Conservation (phyloP, 2,329 filamentous ascomycete species). For the Talaromyces pinophilus region DNA sequence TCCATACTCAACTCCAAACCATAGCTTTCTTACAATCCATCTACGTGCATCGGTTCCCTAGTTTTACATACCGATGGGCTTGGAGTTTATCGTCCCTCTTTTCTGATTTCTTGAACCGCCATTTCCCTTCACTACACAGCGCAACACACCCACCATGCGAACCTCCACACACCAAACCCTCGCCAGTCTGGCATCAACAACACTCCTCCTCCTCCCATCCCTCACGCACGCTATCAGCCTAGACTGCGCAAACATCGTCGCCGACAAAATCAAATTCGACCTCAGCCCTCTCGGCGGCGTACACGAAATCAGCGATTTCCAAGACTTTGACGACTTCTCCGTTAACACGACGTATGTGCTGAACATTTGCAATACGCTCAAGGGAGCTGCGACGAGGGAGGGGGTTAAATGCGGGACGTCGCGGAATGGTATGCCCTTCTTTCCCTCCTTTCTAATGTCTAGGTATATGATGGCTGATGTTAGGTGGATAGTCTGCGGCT, state of each 20-base stretch:
- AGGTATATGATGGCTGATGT: slow-evolving; percentile 3
- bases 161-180: slow-evolving; percentile 29
- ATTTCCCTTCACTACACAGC: neutral
- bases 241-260: slow-evolving; percentile 41
- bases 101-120: neutral
- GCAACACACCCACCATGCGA: slow-evolving; percentile 33
- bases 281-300: slow-evolving; percentile 42
- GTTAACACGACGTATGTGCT: slow-evolving; percentile 42
- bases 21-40: neutral
- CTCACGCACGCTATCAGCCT: slow-evolving; percentile 37
- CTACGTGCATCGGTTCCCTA: neutral
- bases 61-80: neutral
- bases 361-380: slow-evolving; percentile 39
- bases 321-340: slow-evolving; percentile 31
- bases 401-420: slow-evolving; percentile 35
- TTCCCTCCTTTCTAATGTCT: neutral
- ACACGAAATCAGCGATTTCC: slow-evolving; percentile 38
- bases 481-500: slow-evolving; percentile 66
- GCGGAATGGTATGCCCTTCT: slow-evolving; percentile 36
- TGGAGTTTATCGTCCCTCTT: neutral
- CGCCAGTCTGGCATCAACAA: slow-evolving; percentile 30
- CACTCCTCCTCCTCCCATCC: slow-evolving; percentile 29
- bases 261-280: slow-evolving; percentile 43
- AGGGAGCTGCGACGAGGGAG: slow-evolving; percentile 31
- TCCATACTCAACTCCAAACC: too few species aligned